A percentile compares a stretch with the other conserved stretches of the same genome.
phyloP scores from a whole-genome alignment of 2,329 filamentous ascomycete species.

The Calonectria henricotiae region DNA sequence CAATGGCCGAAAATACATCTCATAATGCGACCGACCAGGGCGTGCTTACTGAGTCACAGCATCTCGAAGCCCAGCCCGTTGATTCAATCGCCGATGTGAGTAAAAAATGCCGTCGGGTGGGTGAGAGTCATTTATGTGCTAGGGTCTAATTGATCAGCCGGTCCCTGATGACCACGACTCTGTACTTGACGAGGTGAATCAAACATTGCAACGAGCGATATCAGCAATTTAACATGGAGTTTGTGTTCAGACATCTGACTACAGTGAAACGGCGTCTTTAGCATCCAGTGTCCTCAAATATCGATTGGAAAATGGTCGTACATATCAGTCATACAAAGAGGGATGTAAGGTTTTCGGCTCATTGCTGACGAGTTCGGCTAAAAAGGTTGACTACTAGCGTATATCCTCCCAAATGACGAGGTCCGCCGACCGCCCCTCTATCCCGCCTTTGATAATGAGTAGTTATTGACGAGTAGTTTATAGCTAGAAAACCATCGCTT shows the following conservation, averaged over 20 bases:
- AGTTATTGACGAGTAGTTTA: neutral
- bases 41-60: neutral
- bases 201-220: neutral
- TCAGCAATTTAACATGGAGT: neutral
- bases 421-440: neutral
- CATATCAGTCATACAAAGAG: slow-evolving; percentile 37
- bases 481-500: slow-evolving; percentile 40
- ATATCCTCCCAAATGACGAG: slow-evolving; percentile 41
- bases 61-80: neutral
- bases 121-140: neutral
- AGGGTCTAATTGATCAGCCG: neutral
- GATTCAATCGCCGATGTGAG: neutral
- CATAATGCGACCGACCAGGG: neutral
- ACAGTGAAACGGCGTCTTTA: slow-evolving; percentile 28
- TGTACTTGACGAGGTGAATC: neutral
- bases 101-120: neutral
- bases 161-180: slow-evolving; percentile 7
- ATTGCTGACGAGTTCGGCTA: neutral
- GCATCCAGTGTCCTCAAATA: slow-evolving; percentile 37
- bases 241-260: neutral
- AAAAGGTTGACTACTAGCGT: neutral
- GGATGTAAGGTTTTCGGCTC: slow-evolving; percentile 32
- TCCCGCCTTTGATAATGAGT: neutral
- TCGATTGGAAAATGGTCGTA: slow-evolving; percentile 40
- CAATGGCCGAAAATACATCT: neutral